A percentile compares a stretch with the other conserved stretches of the same genome.
Evolutionary conservation across 1,139 yeast species (phyloP).

Genomic region (Pneumocystis jirovecii): DNA sequence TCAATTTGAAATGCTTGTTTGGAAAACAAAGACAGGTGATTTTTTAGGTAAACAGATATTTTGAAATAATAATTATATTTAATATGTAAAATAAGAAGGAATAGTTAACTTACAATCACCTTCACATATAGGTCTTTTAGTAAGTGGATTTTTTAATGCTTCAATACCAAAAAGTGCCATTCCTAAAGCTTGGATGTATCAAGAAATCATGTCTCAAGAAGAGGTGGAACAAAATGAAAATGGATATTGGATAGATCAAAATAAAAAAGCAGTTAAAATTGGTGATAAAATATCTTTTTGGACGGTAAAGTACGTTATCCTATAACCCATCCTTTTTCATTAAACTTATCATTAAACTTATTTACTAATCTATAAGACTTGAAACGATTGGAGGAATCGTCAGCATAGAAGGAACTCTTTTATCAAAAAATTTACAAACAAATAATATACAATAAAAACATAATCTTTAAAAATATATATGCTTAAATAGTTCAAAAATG

Average conservation of each 20-base stretch:
- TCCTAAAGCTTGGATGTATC: constrained; percentile 70
- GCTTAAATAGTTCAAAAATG: neutral
- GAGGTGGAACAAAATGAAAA: constrained; percentile 13
- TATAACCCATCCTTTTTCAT: neutral
- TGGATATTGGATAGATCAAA: constrained; percentile 2
- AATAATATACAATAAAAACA: neutral
- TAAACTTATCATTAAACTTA: neutral
- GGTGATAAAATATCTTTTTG: neutral
- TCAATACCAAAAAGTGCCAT: constrained; percentile 72
- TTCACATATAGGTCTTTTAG: constrained; percentile 77
- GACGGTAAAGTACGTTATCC: neutral
- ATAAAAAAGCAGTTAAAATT: constrained; percentile 7
- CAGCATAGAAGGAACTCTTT: neutral
- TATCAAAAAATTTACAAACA: neutral
- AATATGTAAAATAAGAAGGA: constrained; percentile 44
- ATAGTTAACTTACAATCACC: constrained; percentile 84
- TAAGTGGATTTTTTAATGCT: constrained; percentile 91
- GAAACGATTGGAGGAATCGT: neutral
- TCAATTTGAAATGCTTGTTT: constrained; percentile 63
- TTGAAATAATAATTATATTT: neutral
- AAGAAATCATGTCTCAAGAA: constrained; percentile 62
- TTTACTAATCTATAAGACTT: neutral
- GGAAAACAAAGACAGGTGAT: constrained; percentile 85
- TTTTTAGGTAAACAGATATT: constrained; percentile 16
- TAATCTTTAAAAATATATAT: neutral